Base-by-base conservation (phyloP, 768 basidiomycete species). In the Leccinellum luteum region DNA sequence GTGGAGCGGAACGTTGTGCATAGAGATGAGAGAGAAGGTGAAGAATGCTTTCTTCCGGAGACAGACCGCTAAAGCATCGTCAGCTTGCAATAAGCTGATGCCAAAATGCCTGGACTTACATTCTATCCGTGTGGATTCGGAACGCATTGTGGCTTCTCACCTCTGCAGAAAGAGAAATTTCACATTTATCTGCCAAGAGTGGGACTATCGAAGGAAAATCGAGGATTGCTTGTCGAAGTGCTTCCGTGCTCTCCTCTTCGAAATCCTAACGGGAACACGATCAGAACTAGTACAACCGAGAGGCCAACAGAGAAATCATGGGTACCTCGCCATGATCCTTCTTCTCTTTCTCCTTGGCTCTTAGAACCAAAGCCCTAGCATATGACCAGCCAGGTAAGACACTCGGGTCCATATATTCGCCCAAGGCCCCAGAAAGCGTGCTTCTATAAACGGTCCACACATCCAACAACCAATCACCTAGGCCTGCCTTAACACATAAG, bases 21-120 rank as follows among this genome's bases (percentile, higher is more conserved):
- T 98, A 98, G 23, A 98, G 83, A 66, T 94, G 91, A 0, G 91
- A 89, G 4, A 98, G 80, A 8, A 97, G 82, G 62, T 97, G 89
- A 0, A 93, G 74, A 3, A 81, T 79, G 9, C 76, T 71, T 25
- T 81, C 67, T 15, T 75, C 68, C 0, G 75, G 65, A 17, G 82
- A 67, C 38, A 54, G 67, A 70, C 50, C 82, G 78, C 62, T 64
- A 57, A 14, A 47, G 19, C 47, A 56, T 34, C 30, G 59, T 61
- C 52, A 73, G 59, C 28, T 6, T 23, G 27, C 8, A 48, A 48
- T 15, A 14, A 15, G 28, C 35, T 14, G 30, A 30, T 30, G 30
- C 6, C 25, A 31, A 56, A 44, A 54, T 14, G 9, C 9, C n/a
- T 6, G 6, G 21, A 65, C 82, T n/a, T 60, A 90, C 90, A 72